A percentile compares a stretch with the other conserved stretches of the same genome.
Conservation (phyloP, 2,329 filamentous ascomycete genomes). For the Aspergillus sclerotialis region DNA sequence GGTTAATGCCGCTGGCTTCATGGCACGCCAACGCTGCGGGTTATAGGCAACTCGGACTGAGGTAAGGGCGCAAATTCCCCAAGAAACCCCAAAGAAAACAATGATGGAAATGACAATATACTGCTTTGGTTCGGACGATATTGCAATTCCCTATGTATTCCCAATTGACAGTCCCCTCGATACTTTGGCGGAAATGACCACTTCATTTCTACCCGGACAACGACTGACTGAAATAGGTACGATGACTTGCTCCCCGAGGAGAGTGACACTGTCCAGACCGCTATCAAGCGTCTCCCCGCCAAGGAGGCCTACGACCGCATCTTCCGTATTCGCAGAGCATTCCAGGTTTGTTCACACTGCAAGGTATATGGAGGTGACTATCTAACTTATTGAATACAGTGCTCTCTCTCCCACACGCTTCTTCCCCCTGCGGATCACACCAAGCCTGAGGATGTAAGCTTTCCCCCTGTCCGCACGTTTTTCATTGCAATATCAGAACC, state of each 20-base stretch:
- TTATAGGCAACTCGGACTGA: slow-evolving; percentile 87
- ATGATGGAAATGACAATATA: slow-evolving; percentile 4
- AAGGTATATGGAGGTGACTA: too few species aligned
- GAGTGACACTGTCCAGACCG: slow-evolving; percentile 75
- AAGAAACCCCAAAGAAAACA: slow-evolving; percentile 8
- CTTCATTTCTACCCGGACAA: too few species aligned
- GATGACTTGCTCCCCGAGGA: slow-evolving; percentile 96
- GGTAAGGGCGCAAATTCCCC: slow-evolving; percentile 48
- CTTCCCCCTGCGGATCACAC: slow-evolving; percentile 61
- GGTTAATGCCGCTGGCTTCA: slow-evolving; percentile 72
- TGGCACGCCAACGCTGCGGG: slow-evolving; percentile 88
- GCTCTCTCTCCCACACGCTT: slow-evolving; percentile 59
- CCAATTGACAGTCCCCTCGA: too few species aligned
- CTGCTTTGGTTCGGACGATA: not conserved
- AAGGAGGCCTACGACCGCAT: slow-evolving; percentile 95
- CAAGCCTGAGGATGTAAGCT: slow-evolving; percentile 57
- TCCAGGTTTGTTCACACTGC: slow-evolving; percentile 72
- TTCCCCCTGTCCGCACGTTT: slow-evolving; percentile 5
- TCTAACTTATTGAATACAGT: slow-evolving; percentile 40
- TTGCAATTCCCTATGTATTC: too few species aligned
- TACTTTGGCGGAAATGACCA: too few species aligned
- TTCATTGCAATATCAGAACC: slow-evolving; percentile 7
- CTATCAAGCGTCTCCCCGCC: slow-evolving; percentile 80
- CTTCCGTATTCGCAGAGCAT: slow-evolving; percentile 91
- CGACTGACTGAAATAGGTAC: slow-evolving; percentile 51